Conservation (phyloP, 345 rosid species). For the Ailanthus altissimus region DNA sequence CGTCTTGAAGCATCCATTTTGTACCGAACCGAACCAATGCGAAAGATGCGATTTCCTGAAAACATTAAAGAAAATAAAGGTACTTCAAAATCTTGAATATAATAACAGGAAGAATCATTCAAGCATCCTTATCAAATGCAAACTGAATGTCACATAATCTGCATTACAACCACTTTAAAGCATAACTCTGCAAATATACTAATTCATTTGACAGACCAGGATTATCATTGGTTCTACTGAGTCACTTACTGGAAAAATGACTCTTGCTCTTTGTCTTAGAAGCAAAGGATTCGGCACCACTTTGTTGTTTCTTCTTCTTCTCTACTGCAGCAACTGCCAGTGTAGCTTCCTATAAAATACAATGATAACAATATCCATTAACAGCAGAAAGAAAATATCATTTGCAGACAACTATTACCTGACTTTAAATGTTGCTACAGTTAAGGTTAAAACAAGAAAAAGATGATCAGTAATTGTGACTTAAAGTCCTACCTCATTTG, state of each 20-base stretch:
- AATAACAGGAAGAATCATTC: slow-evolving; percentile 12
- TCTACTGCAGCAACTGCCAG: slow-evolving; percentile 82
- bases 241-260: slow-evolving; percentile 52
- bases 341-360: slow-evolving; percentile 73
- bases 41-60: slow-evolving; percentile 79
- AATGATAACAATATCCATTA: slow-evolving; percentile 13
- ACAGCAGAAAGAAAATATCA: slow-evolving; percentile 7
- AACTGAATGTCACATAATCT: not conserved
- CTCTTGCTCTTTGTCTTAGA: slow-evolving; percentile 44
- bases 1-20: slow-evolving; percentile 91
- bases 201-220: no score
- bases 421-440: not conserved
- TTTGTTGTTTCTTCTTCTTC: slow-evolving; percentile 66
- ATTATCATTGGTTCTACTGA: not conserved
- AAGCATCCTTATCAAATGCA: slow-evolving; percentile 16
- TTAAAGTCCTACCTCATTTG: slow-evolving; percentile 68
- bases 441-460: not conserved
- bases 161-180: no score
- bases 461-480: slow-evolving; percentile 12
- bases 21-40: slow-evolving; percentile 78
- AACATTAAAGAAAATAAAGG: not conserved
- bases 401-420: not conserved
- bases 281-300: slow-evolving; percentile 32
- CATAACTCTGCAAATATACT: no score
- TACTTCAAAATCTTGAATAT: slow-evolving; percentile 2